Evolutionary conservation across 83 land plant genomes (phyloP).

Genomic region (Larix sibirica): DNA sequence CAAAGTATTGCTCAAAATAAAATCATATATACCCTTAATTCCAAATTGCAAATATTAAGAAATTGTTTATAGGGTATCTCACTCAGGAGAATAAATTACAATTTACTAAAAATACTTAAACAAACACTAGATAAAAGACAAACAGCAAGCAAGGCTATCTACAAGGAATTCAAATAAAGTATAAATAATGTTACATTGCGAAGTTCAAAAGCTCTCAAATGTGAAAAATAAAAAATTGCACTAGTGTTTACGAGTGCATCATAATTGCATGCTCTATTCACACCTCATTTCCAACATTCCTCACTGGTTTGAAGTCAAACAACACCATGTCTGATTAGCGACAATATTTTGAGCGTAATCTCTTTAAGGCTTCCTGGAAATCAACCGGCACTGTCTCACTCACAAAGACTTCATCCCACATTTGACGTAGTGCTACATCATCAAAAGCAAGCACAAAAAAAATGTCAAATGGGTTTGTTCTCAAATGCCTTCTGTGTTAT

Average conservation of each 20-base stretch:
- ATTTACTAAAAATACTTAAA: background rate
- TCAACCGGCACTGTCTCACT: slow-evolving; percentile 24
- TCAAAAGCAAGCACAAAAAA: background rate
- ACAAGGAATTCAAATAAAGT: background rate
- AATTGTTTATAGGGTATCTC: background rate
- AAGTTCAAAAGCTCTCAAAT: too few species aligned
- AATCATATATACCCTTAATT: background rate
- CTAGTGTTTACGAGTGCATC: too few species aligned
- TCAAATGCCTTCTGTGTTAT: too few species aligned
- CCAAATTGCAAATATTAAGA: background rate
- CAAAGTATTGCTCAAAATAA: background rate
- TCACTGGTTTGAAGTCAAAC: background rate
- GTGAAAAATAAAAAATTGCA: too few species aligned
- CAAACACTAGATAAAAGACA: background rate
- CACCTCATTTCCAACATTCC: background rate
- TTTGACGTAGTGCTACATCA: slow-evolving; percentile 31
- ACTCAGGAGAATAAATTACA: background rate
- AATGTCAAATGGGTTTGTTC: background rate
- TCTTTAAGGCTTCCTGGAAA: slow-evolving; percentile 32
- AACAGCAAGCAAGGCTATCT: background rate
- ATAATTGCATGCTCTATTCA: background rate
- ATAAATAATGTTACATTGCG: background rate
- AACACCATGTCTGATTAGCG: background rate
- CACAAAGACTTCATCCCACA: slow-evolving; percentile 44
- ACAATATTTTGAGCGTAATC: slow-evolving; percentile 30